Conservation (phyloP, 352 stramenopile genomes). For the Pythium diclinum region DNA sequence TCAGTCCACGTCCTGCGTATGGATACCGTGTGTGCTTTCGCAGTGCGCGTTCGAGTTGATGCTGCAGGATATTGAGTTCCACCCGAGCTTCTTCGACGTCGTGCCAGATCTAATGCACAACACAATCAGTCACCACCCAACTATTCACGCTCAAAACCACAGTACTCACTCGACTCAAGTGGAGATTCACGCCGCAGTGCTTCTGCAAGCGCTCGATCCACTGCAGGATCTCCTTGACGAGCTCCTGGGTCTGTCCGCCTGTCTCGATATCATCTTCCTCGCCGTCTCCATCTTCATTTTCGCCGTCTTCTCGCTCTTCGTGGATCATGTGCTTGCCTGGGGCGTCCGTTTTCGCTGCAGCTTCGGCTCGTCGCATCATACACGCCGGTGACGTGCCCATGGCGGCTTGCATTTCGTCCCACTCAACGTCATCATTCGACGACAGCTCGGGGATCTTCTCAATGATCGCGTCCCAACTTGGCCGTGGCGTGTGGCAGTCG, state of each 20-base stretch:
- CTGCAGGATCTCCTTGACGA: slow-evolving; percentile 73
- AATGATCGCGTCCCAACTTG: slow-evolving; percentile 60
- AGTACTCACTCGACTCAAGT: slow-evolving; percentile 56
- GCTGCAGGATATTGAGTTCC: slow-evolving; percentile 69
- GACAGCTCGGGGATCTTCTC: slow-evolving; percentile 59
- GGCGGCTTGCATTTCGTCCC: slow-evolving; percentile 33
- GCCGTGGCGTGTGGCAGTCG: slow-evolving; percentile 65
- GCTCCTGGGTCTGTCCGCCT: slow-evolving; percentile 32
- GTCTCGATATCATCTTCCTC: slow-evolving; percentile 1
- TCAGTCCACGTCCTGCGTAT: neutral
- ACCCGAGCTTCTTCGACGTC: slow-evolving; percentile 75
- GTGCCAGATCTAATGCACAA: slow-evolving; percentile 59
- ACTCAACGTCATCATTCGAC: slow-evolving; percentile 45
- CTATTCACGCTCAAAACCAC: slow-evolving; percentile 26
- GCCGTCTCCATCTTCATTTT: neutral
- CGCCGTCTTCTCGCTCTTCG: slow-evolving; percentile 5
- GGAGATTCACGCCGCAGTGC: slow-evolving; percentile 71
- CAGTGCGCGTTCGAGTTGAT: slow-evolving; percentile 50
- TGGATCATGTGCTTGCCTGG: neutral
- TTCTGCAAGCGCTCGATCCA: slow-evolving; percentile 82
- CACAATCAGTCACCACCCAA: neutral
- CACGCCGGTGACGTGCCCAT: slow-evolving; percentile 5
- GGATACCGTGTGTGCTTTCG: slow-evolving; percentile 26
- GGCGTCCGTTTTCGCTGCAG: neutral
- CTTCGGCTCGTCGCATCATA: slow-evolving; percentile 8